A percentile compares a stretch with the other conserved stretches of the same genome.
Conservation (phyloP, 1,284 basidiomycete genomes). For the Phylloporus sp. region DNA sequence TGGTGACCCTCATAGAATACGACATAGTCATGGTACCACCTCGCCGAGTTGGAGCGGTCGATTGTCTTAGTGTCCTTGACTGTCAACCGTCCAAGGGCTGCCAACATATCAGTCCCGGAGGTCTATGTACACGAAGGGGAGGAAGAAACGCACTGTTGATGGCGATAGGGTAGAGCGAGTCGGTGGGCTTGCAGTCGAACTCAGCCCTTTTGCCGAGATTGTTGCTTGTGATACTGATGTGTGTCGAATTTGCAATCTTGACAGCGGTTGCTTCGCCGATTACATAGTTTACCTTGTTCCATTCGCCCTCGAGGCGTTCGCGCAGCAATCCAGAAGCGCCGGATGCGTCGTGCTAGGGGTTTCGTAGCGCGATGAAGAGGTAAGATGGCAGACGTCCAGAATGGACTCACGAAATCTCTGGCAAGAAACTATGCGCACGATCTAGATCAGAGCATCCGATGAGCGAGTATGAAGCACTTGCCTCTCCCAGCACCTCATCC, state of each 20-base stretch:
- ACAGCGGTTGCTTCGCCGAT: neutral
- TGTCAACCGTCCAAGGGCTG: neutral
- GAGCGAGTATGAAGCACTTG: neutral
- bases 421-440: neutral
- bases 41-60: neutral
- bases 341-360: neutral
- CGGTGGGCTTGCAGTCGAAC: neutral
- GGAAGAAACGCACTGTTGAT: neutral
- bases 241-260: neutral
- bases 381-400: neutral
- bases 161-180: neutral
- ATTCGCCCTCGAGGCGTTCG: neutral
- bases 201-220: neutral
- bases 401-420: neutral
- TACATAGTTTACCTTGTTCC: slow-evolving; percentile 3
- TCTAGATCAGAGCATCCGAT: neutral
- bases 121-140: neutral
- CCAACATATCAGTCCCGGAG: neutral
- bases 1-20: slow-evolving; percentile 3
- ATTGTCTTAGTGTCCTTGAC: neutral
- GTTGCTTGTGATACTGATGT: neutral
- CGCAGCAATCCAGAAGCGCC: neutral
- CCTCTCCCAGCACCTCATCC: slow-evolving; percentile 2
- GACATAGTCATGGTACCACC: slow-evolving; percentile 6
- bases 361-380: neutral